A percentile compares a stretch with the other conserved stretches of the same genome.
Evolutionary conservation across 2,329 filamentous ascomycete genomes (phyloP).

Genomic region (Sporothrix luriei): DNA sequence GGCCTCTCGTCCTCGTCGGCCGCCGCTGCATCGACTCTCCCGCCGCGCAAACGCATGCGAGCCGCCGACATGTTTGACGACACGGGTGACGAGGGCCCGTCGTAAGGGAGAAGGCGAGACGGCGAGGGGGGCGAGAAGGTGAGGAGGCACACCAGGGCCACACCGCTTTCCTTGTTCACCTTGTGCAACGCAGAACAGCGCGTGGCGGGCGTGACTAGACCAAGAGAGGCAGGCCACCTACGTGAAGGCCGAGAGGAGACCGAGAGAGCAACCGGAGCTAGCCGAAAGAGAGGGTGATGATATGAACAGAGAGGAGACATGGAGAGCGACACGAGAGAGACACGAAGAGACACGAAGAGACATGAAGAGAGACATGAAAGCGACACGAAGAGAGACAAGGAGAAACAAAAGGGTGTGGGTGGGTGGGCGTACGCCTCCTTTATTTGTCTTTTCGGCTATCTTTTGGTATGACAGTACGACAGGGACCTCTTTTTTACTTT

Average conservation of each 20-base stretch:
- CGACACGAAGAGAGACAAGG: conserved; percentile 17
- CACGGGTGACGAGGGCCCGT: conserved; percentile 54
- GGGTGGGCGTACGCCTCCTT: not conserved
- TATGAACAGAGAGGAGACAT: not conserved
- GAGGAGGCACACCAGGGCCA: not conserved
- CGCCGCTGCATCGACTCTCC: not conserved
- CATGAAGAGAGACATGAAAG: not conserved
- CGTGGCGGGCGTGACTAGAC: not conserved
- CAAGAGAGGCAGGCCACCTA: conserved; percentile 12
- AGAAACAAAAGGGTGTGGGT: not conserved
- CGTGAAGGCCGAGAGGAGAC: not conserved
- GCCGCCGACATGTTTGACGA: conserved; percentile 88
- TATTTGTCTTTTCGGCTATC: not conserved
- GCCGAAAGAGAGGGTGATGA: not conserved
- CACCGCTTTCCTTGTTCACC: not conserved
- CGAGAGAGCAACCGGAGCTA: too few relatives aligned
- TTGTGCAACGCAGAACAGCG: not conserved
- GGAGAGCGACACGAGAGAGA: not conserved
- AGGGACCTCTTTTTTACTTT: conserved; percentile 13
- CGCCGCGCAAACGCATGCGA: conserved; percentile 64
- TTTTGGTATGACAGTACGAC: not conserved
- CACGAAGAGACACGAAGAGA: not conserved
- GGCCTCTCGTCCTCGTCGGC: not conserved
- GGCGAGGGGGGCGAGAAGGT: too few relatives aligned
- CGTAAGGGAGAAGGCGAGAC: not conserved